Base-by-base conservation (phyloP, 2,329 filamentous ascomycete species). In the Aureobasidium leucospermi region DNA sequence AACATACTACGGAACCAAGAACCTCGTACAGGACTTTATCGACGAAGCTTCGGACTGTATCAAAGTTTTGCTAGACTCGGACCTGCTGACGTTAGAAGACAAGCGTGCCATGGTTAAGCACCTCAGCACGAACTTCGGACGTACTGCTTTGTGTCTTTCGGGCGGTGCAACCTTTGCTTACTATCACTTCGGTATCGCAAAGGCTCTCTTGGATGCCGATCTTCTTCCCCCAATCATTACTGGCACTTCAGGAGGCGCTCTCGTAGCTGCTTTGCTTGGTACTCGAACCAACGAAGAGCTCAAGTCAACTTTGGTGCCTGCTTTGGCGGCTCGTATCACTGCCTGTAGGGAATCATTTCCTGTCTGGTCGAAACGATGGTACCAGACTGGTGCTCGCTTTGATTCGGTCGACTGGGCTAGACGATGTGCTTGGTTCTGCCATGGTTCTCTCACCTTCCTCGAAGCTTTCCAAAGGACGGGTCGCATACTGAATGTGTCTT, bases 1-100 rank as follows among this genome's bases (percentile, higher is more conserved):
- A 75, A 96, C 93, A 3, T 99, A 99, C 71, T 96, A 91, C 67
- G 94, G 94, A 34, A 97, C 94, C n/a, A 99, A 99, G 74, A 85
- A 94, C 62, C 75, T 96, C 64, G 89, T 96, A 32, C 94, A 97
- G 73, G 85, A 86, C 59, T 97, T 93, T 69, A 78, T 96, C 46
- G 90, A 96, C 62, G 92, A 97, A 74, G 86, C 88, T 51, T 85
- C 88, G 77, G 80, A 74, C 2, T 81, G 81, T 32, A 78, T 96
- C 48, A 78, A 81, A 55, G 84, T 94, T 63, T 75, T 97, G 10
- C 75, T 86, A 3, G 77, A 81, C 46, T 90, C 87, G 9, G 79
- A 82, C 34, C 83, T 88, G 64, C 76, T 96, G 34, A 78, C 81
- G 4, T 71, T 79, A 16, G 86, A 92, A 28, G 85, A 87, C 70